Conservation (phyloP, 306 rosid genomes). For the Castanea mollissima region DNA sequence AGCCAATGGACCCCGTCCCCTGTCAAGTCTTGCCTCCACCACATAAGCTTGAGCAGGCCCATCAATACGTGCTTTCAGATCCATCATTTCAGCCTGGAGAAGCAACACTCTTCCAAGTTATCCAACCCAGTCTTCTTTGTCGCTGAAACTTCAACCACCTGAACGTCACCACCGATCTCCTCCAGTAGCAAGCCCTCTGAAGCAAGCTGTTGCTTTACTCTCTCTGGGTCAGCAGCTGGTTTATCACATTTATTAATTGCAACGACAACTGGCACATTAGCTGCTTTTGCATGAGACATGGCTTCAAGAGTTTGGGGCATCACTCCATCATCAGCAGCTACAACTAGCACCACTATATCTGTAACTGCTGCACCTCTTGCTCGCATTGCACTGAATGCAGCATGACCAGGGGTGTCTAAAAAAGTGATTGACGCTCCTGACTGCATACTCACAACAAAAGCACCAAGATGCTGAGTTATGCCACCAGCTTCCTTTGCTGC, state of each 20-base stretch:
- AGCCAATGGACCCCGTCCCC: conserved; percentile 85
- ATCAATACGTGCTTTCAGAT: conserved; percentile 83
- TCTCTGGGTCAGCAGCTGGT: conserved; percentile 91
- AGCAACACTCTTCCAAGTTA: conserved; percentile 78
- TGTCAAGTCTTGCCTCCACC: conserved; percentile 96
- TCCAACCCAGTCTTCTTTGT: conserved; percentile 74
- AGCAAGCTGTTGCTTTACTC: conserved; percentile 86
- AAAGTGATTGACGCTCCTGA: conserved; percentile 92
- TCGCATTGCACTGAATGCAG: conserved; percentile 99
- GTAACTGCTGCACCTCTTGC: conserved; percentile 97
- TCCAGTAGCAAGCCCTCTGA: conserved; percentile 89
- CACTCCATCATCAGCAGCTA: conserved; percentile 97
- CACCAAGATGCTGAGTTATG: conserved; percentile 96
- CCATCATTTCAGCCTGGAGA: conserved; percentile 97
- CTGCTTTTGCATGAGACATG: conserved; percentile 85
- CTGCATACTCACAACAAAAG: conserved; percentile 84
- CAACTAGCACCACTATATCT: conserved; percentile 88
- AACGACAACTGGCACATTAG: conserved; percentile 87
- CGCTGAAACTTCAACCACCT: conserved; percentile 89
- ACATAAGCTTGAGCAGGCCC: conserved; percentile 99
- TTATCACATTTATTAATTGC: conserved; percentile 98
- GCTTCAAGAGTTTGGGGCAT: conserved; percentile 99
- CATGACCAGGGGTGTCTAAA: conserved; percentile 98
- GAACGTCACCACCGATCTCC: conserved; percentile 97
- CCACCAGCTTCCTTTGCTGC: conserved; percentile 98